A percentile compares a stretch with the other conserved stretches of the same genome.
phyloP scores from a whole-genome alignment of 768 basidiomycete genomes.

The Kondoa subrosea region DNA sequence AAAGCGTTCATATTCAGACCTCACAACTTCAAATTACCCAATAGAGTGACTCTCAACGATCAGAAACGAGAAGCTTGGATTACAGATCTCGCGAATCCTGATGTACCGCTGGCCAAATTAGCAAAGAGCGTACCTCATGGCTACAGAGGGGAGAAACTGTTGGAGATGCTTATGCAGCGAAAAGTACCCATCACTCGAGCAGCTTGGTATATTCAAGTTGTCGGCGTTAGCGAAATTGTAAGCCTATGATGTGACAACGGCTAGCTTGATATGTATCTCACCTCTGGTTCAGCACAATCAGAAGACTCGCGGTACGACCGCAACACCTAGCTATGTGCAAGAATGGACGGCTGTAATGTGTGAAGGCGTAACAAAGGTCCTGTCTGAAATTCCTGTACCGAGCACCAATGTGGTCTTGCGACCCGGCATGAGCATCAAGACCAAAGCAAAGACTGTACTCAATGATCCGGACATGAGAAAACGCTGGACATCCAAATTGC shows the following conservation, averaged over 20 bases:
- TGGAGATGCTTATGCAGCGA: constrained; percentile 25
- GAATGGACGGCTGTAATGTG: constrained; percentile 25
- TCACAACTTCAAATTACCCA: constrained; percentile 23
- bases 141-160: constrained; percentile 14
- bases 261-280: not conserved
- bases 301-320: not conserved
- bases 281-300: not conserved
- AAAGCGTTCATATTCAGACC: constrained; percentile 14
- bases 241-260: not conserved
- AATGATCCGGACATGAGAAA: not conserved
- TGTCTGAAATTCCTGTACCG: constrained; percentile 22
- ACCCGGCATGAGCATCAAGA: constrained; percentile 7
- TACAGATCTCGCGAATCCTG: constrained; percentile 27
- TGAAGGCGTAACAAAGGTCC: constrained; percentile 24
- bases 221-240: constrained; percentile 27
- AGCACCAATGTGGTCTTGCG: not conserved
- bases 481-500: not conserved
- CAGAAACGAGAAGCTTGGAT: constrained; percentile 27
- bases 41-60: constrained; percentile 25
- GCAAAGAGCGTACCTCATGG: constrained; percentile 28
- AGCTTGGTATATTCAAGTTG: constrained; percentile 26
- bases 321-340: constrained; percentile 19
- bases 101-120: constrained; percentile 26
- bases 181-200: constrained; percentile 23
- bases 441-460: not conserved